A percentile compares a stretch with the other conserved stretches of the same genome.
These are phyloP conservation scores for Emmonsia crescens DNA, from an alignment of 2,329 filamentous ascomycete species.

Conservation along the genomic window DNA sequence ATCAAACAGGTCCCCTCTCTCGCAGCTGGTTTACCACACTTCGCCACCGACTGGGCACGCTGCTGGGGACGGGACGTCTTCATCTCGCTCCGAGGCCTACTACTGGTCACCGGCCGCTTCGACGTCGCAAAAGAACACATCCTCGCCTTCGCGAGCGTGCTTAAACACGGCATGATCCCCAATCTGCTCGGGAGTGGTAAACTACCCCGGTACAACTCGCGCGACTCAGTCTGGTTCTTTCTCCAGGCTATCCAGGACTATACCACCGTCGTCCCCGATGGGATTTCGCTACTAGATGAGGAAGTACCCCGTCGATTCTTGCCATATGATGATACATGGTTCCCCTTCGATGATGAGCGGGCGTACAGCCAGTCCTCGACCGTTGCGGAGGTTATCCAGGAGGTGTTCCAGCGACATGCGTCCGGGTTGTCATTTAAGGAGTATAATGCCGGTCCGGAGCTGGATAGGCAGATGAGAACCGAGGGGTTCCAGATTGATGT, in stretches of 20 bases:
- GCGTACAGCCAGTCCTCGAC: constrained; percentile 80
- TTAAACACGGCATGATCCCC: constrained; percentile 98
- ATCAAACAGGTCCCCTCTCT: constrained; percentile 73
- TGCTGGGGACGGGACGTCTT: constrained; percentile 98
- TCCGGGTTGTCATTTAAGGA: constrained; percentile 84
- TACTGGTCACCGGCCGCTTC: constrained; percentile 78
- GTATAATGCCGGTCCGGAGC: constrained; percentile 77
- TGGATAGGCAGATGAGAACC: constrained; percentile 87
- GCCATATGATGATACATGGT: constrained; percentile 94
- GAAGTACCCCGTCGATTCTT: constrained; percentile 76
- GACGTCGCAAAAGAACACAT: constrained; percentile 90
- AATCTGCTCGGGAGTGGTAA: constrained; percentile 82
- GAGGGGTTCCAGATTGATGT: constrained; percentile 90
- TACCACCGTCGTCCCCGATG: constrained; percentile 67
- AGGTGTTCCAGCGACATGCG: constrained; percentile 85
- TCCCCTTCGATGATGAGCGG: constrained; percentile 64
- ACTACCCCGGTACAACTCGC: constrained; percentile 82
- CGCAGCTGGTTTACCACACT: constrained; percentile 88
- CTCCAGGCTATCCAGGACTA: constrained; percentile 94
- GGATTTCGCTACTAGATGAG: constrained; percentile 60
- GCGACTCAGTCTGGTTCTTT: constrained; percentile 97
- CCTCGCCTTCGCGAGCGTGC: constrained; percentile 81
- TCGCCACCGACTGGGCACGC: constrained; percentile 83
- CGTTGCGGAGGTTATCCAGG: constrained; percentile 81
- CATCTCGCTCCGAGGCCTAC: constrained; percentile 86